phyloP scores from a whole-genome alignment of 1,284 basidiomycete genomes.

The Boletus mariae region DNA sequence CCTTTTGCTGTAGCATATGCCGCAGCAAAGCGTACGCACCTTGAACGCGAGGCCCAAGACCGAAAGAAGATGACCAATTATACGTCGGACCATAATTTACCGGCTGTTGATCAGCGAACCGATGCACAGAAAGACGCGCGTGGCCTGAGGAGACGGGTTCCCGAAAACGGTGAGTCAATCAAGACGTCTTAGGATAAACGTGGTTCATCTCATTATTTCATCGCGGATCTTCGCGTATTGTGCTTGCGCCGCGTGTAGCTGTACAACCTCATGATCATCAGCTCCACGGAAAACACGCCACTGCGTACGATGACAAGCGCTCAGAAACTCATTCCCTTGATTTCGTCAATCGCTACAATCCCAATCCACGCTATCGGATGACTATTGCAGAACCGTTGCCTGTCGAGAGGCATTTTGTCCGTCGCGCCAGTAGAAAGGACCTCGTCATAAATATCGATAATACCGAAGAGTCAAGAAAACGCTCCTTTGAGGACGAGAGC shows the following conservation, averaged over 20 bases:
- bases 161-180: constrained; percentile 33
- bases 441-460: constrained; percentile 11
- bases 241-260: constrained; percentile 22
- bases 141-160: constrained; percentile 32
- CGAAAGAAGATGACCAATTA: constrained; percentile 27
- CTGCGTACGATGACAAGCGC: constrained; percentile 17
- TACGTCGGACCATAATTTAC: constrained; percentile 22
- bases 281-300: constrained; percentile 12
- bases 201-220: constrained; percentile 28
- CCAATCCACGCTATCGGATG: constrained; percentile 28
- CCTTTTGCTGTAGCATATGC: constrained; percentile 83
- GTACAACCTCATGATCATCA: constrained; percentile 20
- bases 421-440: constrained; percentile 26
- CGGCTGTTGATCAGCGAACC: constrained; percentile 28
- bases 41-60: constrained; percentile 42
- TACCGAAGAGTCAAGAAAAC: constrained; percentile 36
- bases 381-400: constrained; percentile 20
- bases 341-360: constrained; percentile 36
- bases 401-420: constrained; percentile 13
- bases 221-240: constrained; percentile 18
- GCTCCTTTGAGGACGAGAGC: constrained; percentile 40
- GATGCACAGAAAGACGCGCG: constrained; percentile 24
- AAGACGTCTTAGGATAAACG: constrained; percentile 19
- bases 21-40: constrained; percentile 52
- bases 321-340: constrained; percentile 17